Conservation (phyloP, 1,284 basidiomycete species). For the Rhodotorula glutinis region DNA sequence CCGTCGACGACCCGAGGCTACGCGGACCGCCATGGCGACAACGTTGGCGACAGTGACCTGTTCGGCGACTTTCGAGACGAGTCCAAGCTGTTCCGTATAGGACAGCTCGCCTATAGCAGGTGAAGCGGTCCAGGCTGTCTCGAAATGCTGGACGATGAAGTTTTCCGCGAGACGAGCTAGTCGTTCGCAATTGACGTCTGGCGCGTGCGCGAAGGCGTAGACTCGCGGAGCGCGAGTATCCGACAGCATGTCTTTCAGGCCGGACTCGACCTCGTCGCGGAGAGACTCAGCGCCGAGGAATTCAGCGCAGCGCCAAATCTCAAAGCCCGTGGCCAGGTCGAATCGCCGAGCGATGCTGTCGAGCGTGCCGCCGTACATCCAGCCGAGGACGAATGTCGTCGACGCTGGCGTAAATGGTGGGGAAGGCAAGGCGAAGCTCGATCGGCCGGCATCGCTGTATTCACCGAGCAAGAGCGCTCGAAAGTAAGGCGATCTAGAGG, state of each 20-base stretch:
- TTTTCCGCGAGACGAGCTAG: slow-evolving; percentile 68
- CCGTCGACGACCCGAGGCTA: slow-evolving; percentile 33
- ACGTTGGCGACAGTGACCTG: slow-evolving; percentile 63
- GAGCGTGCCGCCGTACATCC: slow-evolving; percentile 89
- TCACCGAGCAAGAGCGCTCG: slow-evolving; percentile 61
- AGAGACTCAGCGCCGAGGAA: slow-evolving; percentile 78
- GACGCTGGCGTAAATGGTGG: slow-evolving; percentile 94
- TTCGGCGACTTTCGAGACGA: slow-evolving; percentile 68
- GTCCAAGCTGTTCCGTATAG: slow-evolving; percentile 61
- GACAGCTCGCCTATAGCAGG: slow-evolving; percentile 70
- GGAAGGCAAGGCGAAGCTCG: slow-evolving; percentile 67
- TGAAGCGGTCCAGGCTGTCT: slow-evolving; percentile 72
- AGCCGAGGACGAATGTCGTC: slow-evolving; percentile 86
- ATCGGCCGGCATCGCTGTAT: slow-evolving; percentile 52
- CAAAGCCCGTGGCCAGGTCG: slow-evolving; percentile 85
- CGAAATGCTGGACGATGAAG: slow-evolving; percentile 74
- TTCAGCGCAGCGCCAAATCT: slow-evolving; percentile 76
- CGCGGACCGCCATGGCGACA: slow-evolving; percentile 56
- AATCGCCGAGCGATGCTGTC: slow-evolving; percentile 88
- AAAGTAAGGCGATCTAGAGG: slow-evolving; percentile 85
- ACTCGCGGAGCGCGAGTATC: slow-evolving; percentile 66
- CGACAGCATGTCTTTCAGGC: slow-evolving; percentile 69
- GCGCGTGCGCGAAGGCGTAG: slow-evolving; percentile 68
- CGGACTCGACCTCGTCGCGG: slow-evolving; percentile 71
- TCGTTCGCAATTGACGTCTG: slow-evolving; percentile 69